These are phyloP conservation scores for Ilyonectria sp. DNA, from an alignment of 2,329 filamentous ascomycete species.

Conservation along the genomic window DNA sequence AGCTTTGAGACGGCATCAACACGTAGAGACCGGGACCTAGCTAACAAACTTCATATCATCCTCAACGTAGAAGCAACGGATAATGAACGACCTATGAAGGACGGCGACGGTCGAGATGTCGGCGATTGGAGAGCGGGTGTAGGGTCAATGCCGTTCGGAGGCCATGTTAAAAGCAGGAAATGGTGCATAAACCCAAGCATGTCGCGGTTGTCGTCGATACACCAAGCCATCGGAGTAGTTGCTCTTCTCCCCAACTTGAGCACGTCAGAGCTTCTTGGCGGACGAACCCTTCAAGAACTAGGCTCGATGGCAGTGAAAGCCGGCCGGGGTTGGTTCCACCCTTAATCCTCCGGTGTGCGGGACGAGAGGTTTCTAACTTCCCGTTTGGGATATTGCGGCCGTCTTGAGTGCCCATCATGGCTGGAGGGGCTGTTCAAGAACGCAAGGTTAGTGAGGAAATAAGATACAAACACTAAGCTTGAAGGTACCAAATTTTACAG, in stretches of 20 bases:
- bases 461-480: constrained; percentile 4
- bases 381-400: constrained; percentile 39
- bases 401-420: constrained; percentile 33
- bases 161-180: constrained; percentile 24
- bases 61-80: neutral
- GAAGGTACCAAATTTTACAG: neutral
- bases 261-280: constrained; percentile 17
- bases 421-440: constrained; percentile 13
- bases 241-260: constrained; percentile 26
- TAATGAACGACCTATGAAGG: constrained; percentile 8
- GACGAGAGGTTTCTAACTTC: constrained; percentile 36
- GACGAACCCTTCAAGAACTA: constrained; percentile 29
- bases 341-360: constrained; percentile 6
- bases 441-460: constrained; percentile 9
- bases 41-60: neutral
- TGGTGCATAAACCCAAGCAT: constrained; percentile 37
- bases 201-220: constrained; percentile 9
- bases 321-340: constrained; percentile 21
- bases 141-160: constrained; percentile 32
- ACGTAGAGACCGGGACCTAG: neutral
- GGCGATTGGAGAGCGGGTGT: constrained; percentile 27
- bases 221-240: constrained; percentile 26
- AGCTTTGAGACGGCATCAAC: neutral
- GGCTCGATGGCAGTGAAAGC: constrained; percentile 26
- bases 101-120: constrained; percentile 15